phyloP scores from a whole-genome alignment of 2,329 filamentous ascomycete species.

The Alternaria sp. region DNA sequence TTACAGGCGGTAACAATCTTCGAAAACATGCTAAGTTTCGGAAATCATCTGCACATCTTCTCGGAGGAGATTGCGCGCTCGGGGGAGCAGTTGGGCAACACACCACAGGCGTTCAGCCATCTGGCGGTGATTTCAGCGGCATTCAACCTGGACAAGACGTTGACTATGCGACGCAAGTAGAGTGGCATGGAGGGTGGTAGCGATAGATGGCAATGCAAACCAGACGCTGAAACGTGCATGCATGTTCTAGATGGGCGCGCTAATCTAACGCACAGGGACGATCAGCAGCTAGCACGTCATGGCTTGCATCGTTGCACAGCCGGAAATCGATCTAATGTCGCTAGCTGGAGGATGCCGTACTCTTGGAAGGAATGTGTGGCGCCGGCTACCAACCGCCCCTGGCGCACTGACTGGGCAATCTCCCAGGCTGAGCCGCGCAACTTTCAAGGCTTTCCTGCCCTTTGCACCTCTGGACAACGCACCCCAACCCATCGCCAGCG shows the following conservation, averaged over 20 bases:
- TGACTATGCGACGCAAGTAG: constrained; percentile 16
- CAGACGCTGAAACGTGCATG: neutral
- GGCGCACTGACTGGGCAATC: constrained; percentile 15
- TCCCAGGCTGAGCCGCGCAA: constrained; percentile 2
- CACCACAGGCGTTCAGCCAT: constrained; percentile 80
- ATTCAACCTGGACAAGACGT: constrained; percentile 70
- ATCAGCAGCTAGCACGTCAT: constrained; percentile 17
- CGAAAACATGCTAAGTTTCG: constrained; percentile 78
- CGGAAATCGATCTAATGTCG: constrained; percentile 10
- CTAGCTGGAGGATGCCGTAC: constrained; percentile 7
- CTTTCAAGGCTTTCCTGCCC: constrained; percentile 9
- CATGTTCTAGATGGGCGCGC: constrained; percentile 9
- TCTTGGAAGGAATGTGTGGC: constrained; percentile 16
- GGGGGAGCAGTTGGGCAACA: constrained; percentile 80
- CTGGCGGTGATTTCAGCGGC: constrained; percentile 77
- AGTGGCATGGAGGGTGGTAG: neutral
- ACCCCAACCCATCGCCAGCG: constrained; percentile 1
- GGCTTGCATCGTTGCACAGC: constrained; percentile 8
- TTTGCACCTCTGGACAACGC: neutral
- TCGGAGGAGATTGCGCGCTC: constrained; percentile 77
- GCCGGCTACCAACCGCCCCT: constrained; percentile 17
- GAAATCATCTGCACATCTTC: constrained; percentile 79
- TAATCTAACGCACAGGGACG: constrained; percentile 8
- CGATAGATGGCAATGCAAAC: neutral
- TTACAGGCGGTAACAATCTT: constrained; percentile 69